Percentiles rank a stretch among this genome's conserved stretches.
phyloP scores from a whole-genome alignment of 768 basidiomycete species.

The Naganishia randhawae region DNA sequence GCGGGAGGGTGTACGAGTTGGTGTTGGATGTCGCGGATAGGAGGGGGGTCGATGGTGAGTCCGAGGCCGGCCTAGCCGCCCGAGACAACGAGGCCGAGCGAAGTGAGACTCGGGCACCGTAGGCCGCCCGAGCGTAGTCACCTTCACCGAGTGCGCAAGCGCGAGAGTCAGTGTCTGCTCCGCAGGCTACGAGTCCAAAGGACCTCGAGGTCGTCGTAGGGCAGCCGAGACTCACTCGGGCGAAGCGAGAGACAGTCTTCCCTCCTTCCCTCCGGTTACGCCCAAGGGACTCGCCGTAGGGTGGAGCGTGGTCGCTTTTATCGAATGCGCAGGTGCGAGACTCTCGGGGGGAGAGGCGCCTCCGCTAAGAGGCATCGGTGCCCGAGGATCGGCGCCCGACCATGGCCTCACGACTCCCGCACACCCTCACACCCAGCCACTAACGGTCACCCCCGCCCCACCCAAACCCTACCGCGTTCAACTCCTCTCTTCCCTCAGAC shows the following conservation, averaged over 20 bases:
- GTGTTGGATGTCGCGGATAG: conserved; percentile 78
- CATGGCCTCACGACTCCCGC: too few species aligned
- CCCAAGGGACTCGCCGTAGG: not conserved
- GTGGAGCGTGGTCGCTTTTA: too few species aligned
- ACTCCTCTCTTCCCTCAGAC: conserved; percentile 27
- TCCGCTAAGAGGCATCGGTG: too few species aligned
- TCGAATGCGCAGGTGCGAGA: too few species aligned
- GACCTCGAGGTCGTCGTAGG: too few species aligned
- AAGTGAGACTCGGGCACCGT: not conserved
- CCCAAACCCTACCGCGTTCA: not conserved
- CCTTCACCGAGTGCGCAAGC: too few species aligned
- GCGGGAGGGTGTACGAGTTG: conserved; percentile 71
- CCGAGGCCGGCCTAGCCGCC: too few species aligned
- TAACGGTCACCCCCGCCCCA: too few species aligned
- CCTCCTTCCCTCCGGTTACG: not conserved
- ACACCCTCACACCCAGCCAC: too few species aligned
- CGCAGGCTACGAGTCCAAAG: not conserved
- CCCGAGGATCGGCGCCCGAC: too few species aligned
- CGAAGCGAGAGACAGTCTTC: not conserved
- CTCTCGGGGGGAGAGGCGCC: too few species aligned
- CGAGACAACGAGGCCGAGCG: not conserved
- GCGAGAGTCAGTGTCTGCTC: not conserved
- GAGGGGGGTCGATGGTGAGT: conserved; percentile 30
- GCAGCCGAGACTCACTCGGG: not conserved
- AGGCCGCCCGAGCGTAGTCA: too few species aligned